Base-by-base conservation (phyloP, 179 eudicot species). In the Patellifolia procumbens region DNA sequence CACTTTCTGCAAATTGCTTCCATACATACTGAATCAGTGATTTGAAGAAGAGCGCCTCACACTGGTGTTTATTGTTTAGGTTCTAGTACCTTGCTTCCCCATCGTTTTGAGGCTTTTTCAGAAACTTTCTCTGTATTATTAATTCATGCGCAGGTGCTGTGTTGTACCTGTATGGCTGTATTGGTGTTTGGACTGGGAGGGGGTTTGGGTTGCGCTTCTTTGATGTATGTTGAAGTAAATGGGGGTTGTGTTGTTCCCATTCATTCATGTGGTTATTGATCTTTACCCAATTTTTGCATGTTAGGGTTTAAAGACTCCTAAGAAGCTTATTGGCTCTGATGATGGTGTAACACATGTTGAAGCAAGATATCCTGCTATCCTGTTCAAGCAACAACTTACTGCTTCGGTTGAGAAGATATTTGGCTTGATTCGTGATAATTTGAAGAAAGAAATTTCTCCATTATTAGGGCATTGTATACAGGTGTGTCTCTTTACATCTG, bases 381-480 rank as follows among this genome's bases (percentile, higher is more conserved):
- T 96, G 73, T 96, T 96, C 75, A 96, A 96, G 85, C 99, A 96
- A 78, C 99, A 96, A 76, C 85, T 96, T 70, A 96, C 99, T 37
- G 98, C 99, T 65, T 90, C 91, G 42, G 96, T 96, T 70, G 99
- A 96, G 85, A 96, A 96, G 88, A 90, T 96, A 53, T 96, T 96
- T 86, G 99, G 99, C 53, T 81, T 91, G 84, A 92, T 94, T 78
- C 97, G 99, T 66, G 99, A 96, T 83, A 92, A 96, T 87, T 71
- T 96, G 92, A 96, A 96, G 92, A 96, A 96, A 78, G 98, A 96
- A 88, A 91, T 94, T 81, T 80, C 96, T 71, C 99, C 97, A 22
- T 78, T 96, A 64, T 81, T 96, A 85, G 83, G 85, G 42, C 85
- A 73, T 64, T 94, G 99, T 86, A 96, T 96, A 87, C 99, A 96